Evolutionary conservation across 2,329 filamentous ascomycete genomes (phyloP).

Genomic region (Microcyclosporella mali): DNA sequence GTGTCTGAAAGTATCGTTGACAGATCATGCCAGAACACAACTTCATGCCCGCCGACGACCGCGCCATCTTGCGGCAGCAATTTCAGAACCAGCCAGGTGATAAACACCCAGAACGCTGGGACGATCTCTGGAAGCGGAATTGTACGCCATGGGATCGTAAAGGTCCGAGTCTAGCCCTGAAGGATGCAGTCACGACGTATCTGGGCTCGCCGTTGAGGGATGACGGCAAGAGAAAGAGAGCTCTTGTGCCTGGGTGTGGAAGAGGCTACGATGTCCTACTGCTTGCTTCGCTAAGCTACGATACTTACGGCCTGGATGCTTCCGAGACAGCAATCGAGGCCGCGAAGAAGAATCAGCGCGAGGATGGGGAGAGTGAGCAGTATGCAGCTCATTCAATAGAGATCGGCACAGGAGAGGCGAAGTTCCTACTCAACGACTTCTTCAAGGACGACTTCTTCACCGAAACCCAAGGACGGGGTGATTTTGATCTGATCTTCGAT

Average conservation of each 20-base stretch:
- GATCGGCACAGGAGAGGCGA: conserved; percentile 46
- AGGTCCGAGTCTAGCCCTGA: conserved; percentile 53
- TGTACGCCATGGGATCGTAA: conserved; percentile 54
- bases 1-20: too few species aligned
- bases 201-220: conserved; percentile 19
- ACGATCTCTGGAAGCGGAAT: conserved; percentile 49
- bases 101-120: conserved; percentile 32
- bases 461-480: conserved; percentile 31
- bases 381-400: conserved; percentile 40
- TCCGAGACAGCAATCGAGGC: conserved; percentile 46
- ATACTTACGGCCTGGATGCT: conserved; percentile 68
- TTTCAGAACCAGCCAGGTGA: conserved; percentile 39
- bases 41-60: conserved; percentile 12
- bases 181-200: conserved; percentile 43
- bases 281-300: conserved; percentile 67
- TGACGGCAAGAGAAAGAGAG: conserved; percentile 42
- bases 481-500: conserved; percentile 63
- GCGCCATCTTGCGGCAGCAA: conserved; percentile 23
- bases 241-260: conserved; percentile 76
- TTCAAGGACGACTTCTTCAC: conserved; percentile 55
- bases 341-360: conserved; percentile 40
- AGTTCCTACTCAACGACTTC: conserved; percentile 60
- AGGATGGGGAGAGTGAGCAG: conserved; percentile 33
- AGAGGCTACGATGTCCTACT: conserved; percentile 75
- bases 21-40: too few species aligned